These are phyloP conservation scores for Paxillus involutus DNA, from an alignment of 768 basidiomycete species.

Conservation along the genomic window DNA sequence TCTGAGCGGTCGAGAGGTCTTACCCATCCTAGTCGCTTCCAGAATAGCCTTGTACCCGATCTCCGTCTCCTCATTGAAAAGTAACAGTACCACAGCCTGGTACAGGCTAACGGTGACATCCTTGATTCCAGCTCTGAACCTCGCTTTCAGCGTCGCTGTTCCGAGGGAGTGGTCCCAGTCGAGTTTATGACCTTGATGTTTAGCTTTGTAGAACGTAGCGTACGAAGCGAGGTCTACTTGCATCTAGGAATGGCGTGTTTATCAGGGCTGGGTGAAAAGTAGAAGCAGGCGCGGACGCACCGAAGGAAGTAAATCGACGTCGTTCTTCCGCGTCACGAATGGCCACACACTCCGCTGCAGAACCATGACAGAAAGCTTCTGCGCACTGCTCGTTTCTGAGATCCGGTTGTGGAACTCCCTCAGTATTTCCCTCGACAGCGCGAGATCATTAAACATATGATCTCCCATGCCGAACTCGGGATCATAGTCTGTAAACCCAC, in stretches of 20 bases:
- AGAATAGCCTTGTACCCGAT: conserved; percentile 68
- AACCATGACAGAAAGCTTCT: conserved; percentile 72
- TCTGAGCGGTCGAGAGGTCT: conserved; percentile 22
- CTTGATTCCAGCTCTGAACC: conserved; percentile 70
- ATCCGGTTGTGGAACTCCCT: conserved; percentile 57
- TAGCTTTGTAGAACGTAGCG: conserved; percentile 68
- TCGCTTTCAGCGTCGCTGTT: conserved; percentile 71
- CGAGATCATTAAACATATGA: conserved; percentile 92
- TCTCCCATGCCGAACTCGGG: conserved; percentile 94
- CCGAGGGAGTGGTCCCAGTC: conserved; percentile 89
- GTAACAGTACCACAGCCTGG: conserved; percentile 81
- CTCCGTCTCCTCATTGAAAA: conserved; percentile 74
- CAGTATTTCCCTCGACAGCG: conserved; percentile 73
- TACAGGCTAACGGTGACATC: conserved; percentile 90
- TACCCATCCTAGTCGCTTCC: conserved; percentile 70
- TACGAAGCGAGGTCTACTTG: conserved; percentile 66
- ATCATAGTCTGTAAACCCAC: conserved; percentile 69
- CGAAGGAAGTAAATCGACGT: conserved; percentile 50
- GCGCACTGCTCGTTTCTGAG: conserved; percentile 35
- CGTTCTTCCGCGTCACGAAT: conserved; percentile 53
- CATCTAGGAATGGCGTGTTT: conserved; percentile 51
- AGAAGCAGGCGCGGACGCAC: conserved; percentile 35
- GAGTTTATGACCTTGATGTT: conserved; percentile 74
- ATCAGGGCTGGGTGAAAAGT: conserved; percentile 5
- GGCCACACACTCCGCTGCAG: conserved; percentile 92